Percentiles rank a stretch among this genome's conserved stretches.
Evolutionary conservation across 1,284 basidiomycete species (phyloP).

Genomic region (Cryptococcus deneoformans): DNA sequence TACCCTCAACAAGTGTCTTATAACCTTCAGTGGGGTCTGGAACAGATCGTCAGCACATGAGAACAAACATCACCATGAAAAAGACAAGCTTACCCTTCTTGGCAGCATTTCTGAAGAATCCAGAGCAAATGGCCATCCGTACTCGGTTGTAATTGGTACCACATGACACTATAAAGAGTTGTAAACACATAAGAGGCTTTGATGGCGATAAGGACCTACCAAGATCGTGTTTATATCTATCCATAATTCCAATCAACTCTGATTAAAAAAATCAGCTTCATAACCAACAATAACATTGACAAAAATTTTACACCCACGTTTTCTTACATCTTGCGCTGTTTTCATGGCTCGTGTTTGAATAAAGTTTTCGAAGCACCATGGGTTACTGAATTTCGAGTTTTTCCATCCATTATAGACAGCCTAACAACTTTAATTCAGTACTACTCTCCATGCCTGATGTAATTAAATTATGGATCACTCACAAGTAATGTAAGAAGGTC

Average conservation of each 20-base stretch:
- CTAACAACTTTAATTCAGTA: constrained; percentile 5
- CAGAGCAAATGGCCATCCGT: constrained; percentile 93
- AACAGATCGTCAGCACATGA: constrained; percentile 1
- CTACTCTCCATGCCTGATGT: not conserved
- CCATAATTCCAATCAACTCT: constrained; percentile 96
- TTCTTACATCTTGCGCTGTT: constrained; percentile 95
- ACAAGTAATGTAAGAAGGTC: constrained; percentile 87
- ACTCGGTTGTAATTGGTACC: constrained; percentile 92
- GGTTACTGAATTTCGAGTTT: constrained; percentile 87
- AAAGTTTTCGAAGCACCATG: constrained; percentile 97
- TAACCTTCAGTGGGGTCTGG: constrained; percentile 63
- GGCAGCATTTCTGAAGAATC: constrained; percentile 92
- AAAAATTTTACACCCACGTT: constrained; percentile 53
- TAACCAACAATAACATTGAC: not conserved
- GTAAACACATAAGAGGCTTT: not conserved
- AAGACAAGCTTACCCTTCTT: constrained; percentile 67
- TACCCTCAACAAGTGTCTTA: constrained; percentile 96
- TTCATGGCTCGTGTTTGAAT: constrained; percentile 96
- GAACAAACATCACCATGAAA: not conserved
- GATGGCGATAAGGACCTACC: constrained; percentile 12
- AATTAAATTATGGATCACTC: constrained; percentile 6
- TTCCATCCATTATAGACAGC: constrained; percentile 99
- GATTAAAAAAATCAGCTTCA: constrained; percentile 5
- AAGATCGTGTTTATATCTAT: constrained; percentile 96
- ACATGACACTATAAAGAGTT: constrained; percentile 44